Evolutionary conservation across 2,329 filamentous ascomycete species (phyloP), one percentile per base, ranked within the genome.

Genomic region (Colletotrichum euphorbiae): DNA sequence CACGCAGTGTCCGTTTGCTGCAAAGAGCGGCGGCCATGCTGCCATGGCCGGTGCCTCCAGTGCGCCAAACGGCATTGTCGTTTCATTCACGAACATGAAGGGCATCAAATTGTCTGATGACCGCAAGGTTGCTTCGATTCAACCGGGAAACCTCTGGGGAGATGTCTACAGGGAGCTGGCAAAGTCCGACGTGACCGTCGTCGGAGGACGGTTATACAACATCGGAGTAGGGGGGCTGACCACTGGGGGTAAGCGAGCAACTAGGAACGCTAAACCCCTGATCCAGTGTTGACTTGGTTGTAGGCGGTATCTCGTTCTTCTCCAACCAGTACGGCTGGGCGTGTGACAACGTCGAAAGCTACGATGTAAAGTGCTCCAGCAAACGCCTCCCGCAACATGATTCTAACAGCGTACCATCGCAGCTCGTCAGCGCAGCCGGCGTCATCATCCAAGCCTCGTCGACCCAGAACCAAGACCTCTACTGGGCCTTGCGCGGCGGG

Each of bases 401-500:
- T 7, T 7, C 15, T 8, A 8, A 9, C 12, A 13, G 31, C 4
- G 1, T 28, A 21, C 2, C 11, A 1, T 12, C 11, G 4, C 56
- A 78, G 68, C 78, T 84, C 4, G 79, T 88, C 2, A 81, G 82
- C 8, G 82, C 80, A 0, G 75, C 75, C 31, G 85, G 86, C 1
- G 69, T 76, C 13, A 73, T 83, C 17, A 71, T 84, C 1, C 80
- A 76, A 2, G 84, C 82, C 3, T 81, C 77, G 6, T 75, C 74
- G 3, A 74, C 76, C 2, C 71, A 82, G 19, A 79, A 88, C 63
- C 65, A 78, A 0, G 86, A 89, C 62, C 78, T 90, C 1, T 89
- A 85, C 76, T 89, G 85, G 84, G 87, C 86, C 2, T 78, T 89
- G 1, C 79, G 80, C 42, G 85, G 86, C 17, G 84, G 85, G 3